These are phyloP conservation scores for Firmiana major DNA, from an alignment of 345 rosid genomes.

Conservation along the genomic window DNA sequence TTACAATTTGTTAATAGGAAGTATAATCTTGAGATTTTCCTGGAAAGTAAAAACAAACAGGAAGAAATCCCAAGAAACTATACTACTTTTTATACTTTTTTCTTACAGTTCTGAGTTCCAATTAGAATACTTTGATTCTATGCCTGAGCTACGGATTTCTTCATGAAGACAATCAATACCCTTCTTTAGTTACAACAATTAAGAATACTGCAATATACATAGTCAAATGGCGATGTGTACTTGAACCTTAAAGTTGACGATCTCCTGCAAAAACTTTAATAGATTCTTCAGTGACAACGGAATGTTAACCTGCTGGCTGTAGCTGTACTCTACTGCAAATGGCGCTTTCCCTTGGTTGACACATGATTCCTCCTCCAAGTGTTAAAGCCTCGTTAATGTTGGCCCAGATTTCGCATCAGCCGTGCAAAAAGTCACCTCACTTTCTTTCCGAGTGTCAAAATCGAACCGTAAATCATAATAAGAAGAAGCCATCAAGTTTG, in stretches of 20 bases:
- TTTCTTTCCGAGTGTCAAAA: slow-evolving; percentile 1
- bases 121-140: too few species aligned
- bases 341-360: slow-evolving; percentile 11
- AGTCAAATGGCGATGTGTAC: neutral
- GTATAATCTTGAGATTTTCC: slow-evolving; percentile 1
- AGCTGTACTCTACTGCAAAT: slow-evolving; percentile 8
- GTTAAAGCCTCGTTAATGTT: neutral
- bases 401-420: neutral
- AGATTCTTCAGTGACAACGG: slow-evolving; percentile 1
- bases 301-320: slow-evolving; percentile 9
- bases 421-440: neutral
- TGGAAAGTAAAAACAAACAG: neutral
- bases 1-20: neutral
- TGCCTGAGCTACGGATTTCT: too few species aligned
- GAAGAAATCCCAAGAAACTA: neutral
- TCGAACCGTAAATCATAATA: neutral
- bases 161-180: too few species aligned
- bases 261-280: neutral
- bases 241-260: slow-evolving; percentile 2
- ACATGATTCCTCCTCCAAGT: slow-evolving; percentile 2
- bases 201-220: neutral
- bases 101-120: too few species aligned
- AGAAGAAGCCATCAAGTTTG: neutral
- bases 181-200: too few species aligned
- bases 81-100: neutral